These are phyloP conservation scores for Ascobolus immersus DNA, from an alignment of 495 filamentous ascomycete genomes.

Conservation along the genomic window DNA sequence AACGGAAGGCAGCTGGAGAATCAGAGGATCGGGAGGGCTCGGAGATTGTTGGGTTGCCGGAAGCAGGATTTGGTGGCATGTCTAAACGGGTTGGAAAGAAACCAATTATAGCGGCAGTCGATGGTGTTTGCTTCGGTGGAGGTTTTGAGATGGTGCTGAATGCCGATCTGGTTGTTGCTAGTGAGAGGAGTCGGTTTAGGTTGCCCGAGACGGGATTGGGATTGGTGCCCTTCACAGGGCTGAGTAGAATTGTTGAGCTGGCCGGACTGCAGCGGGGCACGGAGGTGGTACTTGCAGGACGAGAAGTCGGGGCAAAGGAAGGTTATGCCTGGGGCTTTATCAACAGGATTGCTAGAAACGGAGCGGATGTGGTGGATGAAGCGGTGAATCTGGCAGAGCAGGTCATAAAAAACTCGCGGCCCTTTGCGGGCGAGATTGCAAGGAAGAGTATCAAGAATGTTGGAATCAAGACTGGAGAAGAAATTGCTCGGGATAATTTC, in stretches of 20 bases:
- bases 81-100: slow-evolving; percentile 19
- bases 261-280: slow-evolving; percentile 42
- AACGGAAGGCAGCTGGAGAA: too few species aligned
- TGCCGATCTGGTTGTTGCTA: slow-evolving; percentile 41
- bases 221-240: slow-evolving; percentile 41
- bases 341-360: slow-evolving; percentile 33
- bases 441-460: too few species aligned
- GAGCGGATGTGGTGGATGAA: slow-evolving; percentile 25
- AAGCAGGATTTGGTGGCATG: background rate
- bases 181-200: slow-evolving; percentile 27
- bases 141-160: slow-evolving; percentile 50
- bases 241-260: slow-evolving; percentile 45
- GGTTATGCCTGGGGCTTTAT: slow-evolving; percentile 45
- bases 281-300: slow-evolving; percentile 43
- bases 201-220: slow-evolving; percentile 47
- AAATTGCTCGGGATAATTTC: too few species aligned
- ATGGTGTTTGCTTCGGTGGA: slow-evolving; percentile 50
- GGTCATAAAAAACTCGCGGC: too few species aligned
- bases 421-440: too few species aligned
- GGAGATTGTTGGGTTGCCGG: too few species aligned
- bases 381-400: slow-evolving; percentile 31
- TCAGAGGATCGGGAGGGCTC: too few species aligned
- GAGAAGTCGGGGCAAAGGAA: slow-evolving; percentile 29
- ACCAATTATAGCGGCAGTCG: slow-evolving; percentile 49
- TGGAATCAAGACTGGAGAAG: too few species aligned